phyloP scores from a whole-genome alignment of 1,284 basidiomycete genomes.

The Ceratobasidium papillatum region DNA sequence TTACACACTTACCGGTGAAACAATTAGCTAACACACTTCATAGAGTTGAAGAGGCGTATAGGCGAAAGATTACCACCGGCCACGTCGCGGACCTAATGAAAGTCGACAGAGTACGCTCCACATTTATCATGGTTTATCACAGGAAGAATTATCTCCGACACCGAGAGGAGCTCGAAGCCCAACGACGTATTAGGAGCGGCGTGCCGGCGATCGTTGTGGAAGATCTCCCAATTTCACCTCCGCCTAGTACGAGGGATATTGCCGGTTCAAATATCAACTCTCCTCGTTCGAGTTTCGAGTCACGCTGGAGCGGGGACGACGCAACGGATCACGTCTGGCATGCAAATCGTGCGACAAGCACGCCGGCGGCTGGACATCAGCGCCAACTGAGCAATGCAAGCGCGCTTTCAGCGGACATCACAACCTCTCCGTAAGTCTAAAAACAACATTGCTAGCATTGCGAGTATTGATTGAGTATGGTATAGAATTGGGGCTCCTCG shows the following conservation, averaged over 20 bases:
- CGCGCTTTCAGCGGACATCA: conserved; percentile 28
- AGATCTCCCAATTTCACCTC: conserved; percentile 49
- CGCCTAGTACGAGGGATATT: conserved; percentile 43
- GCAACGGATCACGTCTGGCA: conserved; percentile 9
- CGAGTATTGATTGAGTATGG: background rate
- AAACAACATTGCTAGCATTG: no score
- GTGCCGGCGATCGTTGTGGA: conserved; percentile 54
- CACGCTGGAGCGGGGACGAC: conserved; percentile 24
- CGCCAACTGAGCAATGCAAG: conserved; percentile 26
- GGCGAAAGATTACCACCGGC: conserved; percentile 77
- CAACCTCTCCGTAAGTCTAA: conserved; percentile 12
- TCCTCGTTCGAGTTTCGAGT: conserved; percentile 37
- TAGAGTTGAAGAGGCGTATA: conserved; percentile 83
- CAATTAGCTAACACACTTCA: background rate
- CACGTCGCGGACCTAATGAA: conserved; percentile 84
- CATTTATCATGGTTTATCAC: conserved; percentile 77
- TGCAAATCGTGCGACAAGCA: background rate
- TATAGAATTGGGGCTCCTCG: conserved; percentile 9
- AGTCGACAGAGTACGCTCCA: conserved; percentile 81
- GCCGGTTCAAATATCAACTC: conserved; percentile 30
- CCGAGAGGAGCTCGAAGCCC: conserved; percentile 54
- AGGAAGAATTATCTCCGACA: conserved; percentile 71
- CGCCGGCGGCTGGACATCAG: conserved; percentile 8
- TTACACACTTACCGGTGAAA: background rate
- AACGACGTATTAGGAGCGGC: conserved; percentile 51